Percentiles rank a stretch among this genome's conserved stretches.
Evolutionary conservation across 768 basidiomycete species (phyloP).

Genomic region (Mrakia hoshinonis): DNA sequence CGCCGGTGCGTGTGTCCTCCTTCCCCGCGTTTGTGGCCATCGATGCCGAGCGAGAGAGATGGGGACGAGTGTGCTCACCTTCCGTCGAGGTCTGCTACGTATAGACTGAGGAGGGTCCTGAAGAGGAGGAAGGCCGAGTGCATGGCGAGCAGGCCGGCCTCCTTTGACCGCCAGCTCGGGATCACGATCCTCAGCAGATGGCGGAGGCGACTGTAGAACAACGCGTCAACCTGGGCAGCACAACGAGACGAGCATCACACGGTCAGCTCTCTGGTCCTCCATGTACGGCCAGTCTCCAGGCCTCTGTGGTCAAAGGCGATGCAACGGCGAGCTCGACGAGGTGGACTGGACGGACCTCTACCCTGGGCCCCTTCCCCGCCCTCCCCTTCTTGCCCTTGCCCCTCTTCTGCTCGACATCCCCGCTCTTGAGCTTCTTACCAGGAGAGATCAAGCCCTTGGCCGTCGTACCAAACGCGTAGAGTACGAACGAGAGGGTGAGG

Average conservation of each 20-base stretch:
- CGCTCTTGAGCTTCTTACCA: constrained; percentile 36
- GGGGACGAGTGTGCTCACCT: constrained; percentile 38
- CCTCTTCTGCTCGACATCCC: not conserved
- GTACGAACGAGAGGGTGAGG: constrained; percentile 59
- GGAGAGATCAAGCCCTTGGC: constrained; percentile 51
- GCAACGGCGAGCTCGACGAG: too few species aligned
- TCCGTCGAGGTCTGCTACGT: constrained; percentile 89
- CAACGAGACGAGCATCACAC: too few species aligned
- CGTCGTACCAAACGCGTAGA: constrained; percentile 60
- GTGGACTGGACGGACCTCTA: constrained; percentile 30
- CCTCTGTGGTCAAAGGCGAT: too few species aligned
- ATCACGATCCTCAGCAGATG: constrained; percentile 77
- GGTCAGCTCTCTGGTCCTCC: not conserved
- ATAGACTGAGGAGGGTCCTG: constrained; percentile 82
- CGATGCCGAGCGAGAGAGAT: too few species aligned
- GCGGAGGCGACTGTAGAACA: constrained; percentile 75
- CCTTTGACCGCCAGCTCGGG: constrained; percentile 72
- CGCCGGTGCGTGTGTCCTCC: not conserved
- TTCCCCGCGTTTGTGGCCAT: too few species aligned
- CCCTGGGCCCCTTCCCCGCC: constrained; percentile 25
- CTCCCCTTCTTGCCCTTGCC: constrained; percentile 8
- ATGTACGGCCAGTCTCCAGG: not conserved
- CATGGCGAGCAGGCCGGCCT: constrained; percentile 74
- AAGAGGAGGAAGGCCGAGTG: constrained; percentile 83
- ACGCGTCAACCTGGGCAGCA: constrained; percentile 63